Base-by-base conservation (phyloP, 176 grass and related monocot species). In the Tuctoria greenei region DNA sequence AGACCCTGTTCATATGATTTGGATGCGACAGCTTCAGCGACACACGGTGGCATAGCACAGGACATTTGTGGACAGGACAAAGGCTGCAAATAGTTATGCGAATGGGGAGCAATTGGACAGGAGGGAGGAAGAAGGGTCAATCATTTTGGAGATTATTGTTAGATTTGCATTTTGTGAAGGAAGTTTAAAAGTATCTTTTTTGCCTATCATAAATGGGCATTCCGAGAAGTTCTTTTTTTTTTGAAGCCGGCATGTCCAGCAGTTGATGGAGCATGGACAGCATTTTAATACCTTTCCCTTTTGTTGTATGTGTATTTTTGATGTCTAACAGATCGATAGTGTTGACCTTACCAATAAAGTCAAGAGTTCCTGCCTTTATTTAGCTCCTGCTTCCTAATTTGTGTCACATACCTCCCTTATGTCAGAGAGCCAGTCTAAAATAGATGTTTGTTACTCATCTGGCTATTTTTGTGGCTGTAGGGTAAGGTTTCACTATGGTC, bases 401-500 rank as follows among this genome's bases (percentile, higher is more conserved):
- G 43, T 1, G 17, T 12, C 2, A 35, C 24, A 14, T 62, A 61
- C 3, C 25, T 36, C 47, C 52, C 8, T 11, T 61, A 45, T 74
- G 21, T 28, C 23, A 75, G 25, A 23, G 26, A 68, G 24, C 35
- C 26, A 39, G 39, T 59, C 26, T 81, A 35, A 64, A 71, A 37
- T 49, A 34, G 46, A 23, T 71, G 4, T 40, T 54, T 40, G 1
- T 70, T 59, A 10, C 28, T 65, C 10, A 87, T 34, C 51, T 67
- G 13, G 0, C 14, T 74, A 61, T 66, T 77, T 71, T 55, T 18
- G 56, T 61, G 41, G 50, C 49, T 88, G 23, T 55, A 97, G 94
- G 78, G 94, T 97, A 69, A 74, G 91, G 26, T 97, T 97, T 91
- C 94, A 97, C 77, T 97, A 97, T 91, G 94, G 94, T 35, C 94